These are phyloP conservation scores for Ustilago crameri DNA, from an alignment of 1,284 basidiomycete species.

Conservation along the genomic window DNA sequence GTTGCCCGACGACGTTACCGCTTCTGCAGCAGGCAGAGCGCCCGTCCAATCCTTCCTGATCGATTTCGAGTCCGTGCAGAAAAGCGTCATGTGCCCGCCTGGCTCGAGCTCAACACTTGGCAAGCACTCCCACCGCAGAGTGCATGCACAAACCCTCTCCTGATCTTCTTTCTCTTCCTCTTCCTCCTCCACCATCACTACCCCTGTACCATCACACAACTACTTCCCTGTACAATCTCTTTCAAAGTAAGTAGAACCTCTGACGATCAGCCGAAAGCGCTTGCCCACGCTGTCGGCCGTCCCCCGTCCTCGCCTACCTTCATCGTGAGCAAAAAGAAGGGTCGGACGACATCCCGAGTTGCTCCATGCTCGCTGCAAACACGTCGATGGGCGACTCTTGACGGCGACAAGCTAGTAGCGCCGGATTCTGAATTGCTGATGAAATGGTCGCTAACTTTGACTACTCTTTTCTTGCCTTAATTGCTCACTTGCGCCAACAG, in stretches of 20 bases:
- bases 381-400: neutral
- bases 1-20: no score
- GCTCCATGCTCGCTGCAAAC: neutral
- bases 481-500: slow-evolving; percentile 14
- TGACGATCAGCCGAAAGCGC: neutral
- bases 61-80: slow-evolving; percentile 34
- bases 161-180: slow-evolving; percentile 1
- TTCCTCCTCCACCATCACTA: slow-evolving; percentile 20
- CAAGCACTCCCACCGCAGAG: neutral
- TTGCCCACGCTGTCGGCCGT: no score
- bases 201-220: slow-evolving; percentile 8
- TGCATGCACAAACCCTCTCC: neutral
- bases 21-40: no score
- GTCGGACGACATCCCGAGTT: no score
- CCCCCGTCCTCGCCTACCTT: no score
- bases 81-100: slow-evolving; percentile 21
- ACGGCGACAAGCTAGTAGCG: neutral
- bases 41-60: slow-evolving; percentile 31
- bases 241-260: slow-evolving; percentile 32
- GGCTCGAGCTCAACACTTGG: neutral
- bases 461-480: neutral
- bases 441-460: neutral
- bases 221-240: slow-evolving; percentile 9
- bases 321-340: no score
- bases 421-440: neutral